Conservation (phyloP, 2,329 filamentous ascomycete genomes). For the Amylocarpus encephaloides region DNA sequence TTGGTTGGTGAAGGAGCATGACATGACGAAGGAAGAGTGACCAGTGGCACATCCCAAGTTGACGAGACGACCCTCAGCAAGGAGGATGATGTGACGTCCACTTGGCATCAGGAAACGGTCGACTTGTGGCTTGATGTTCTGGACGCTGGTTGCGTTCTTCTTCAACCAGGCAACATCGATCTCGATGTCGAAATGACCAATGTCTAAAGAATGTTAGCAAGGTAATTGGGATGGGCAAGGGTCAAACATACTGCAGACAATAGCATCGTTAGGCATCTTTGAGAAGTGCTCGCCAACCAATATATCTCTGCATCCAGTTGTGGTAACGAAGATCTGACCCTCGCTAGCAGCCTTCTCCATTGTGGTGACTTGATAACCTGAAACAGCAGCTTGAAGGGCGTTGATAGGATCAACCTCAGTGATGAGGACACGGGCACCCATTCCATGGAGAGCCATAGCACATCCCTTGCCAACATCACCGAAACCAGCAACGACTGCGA, state of each 20-base stretch:
- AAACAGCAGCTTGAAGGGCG: slow-evolving; percentile 96
- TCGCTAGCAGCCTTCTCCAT: slow-evolving; percentile 91
- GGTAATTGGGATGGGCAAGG: slow-evolving; percentile 1
- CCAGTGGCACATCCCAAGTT: slow-evolving; percentile 99
- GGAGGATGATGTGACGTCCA: slow-evolving; percentile 95
- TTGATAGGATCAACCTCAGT: slow-evolving; percentile 99
- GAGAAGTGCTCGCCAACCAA: slow-evolving; percentile 88
- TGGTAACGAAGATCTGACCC: slow-evolving; percentile 98
- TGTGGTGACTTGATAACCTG: slow-evolving; percentile 91
- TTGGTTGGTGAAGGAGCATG: slow-evolving; percentile 99
- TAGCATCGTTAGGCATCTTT: slow-evolving; percentile 93
- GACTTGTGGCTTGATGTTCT: slow-evolving; percentile 99
- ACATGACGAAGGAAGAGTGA: slow-evolving; percentile 99
- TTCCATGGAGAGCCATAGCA: slow-evolving; percentile 88
- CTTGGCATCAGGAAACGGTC: slow-evolving; percentile 93
- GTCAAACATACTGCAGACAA: slow-evolving; percentile 77
- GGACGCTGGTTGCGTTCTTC: slow-evolving; percentile 84
- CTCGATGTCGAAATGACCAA: slow-evolving; percentile 99
- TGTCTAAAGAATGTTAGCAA: slow-evolving; percentile 51
- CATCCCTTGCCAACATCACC: slow-evolving; percentile 99
- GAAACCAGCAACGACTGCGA: slow-evolving; percentile 94
- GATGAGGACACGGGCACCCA: slow-evolving; percentile 94
- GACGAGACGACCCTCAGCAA: slow-evolving; percentile 97
- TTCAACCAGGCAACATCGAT: slow-evolving; percentile 99
- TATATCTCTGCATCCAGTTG: slow-evolving; percentile 98